These are phyloP conservation scores for Apiosordaria backusii DNA, from an alignment of 495 filamentous ascomycete species.

Conservation along the genomic window DNA sequence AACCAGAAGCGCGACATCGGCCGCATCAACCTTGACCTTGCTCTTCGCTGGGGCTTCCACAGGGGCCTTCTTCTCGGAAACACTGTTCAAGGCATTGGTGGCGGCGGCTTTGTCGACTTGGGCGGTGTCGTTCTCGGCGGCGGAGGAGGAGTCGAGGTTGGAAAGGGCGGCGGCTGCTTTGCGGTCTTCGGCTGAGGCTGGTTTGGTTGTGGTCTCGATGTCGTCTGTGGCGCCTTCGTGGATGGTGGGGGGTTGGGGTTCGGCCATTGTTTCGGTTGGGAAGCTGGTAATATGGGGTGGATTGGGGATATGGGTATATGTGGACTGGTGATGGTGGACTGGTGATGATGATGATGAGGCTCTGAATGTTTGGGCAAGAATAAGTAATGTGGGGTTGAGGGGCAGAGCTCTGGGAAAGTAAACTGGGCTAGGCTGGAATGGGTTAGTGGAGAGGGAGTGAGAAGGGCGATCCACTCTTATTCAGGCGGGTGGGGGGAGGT, in stretches of 20 bases:
- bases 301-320: not conserved
- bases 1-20: conserved; percentile 44
- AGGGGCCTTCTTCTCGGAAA: conserved; percentile 42
- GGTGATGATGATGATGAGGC: conserved; percentile 6
- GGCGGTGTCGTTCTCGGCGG: conserved; percentile 53
- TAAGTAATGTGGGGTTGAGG: not conserved
- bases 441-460: not conserved
- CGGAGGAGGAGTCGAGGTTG: conserved; percentile 56
- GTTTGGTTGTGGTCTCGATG: conserved; percentile 61
- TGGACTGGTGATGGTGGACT: not conserved
- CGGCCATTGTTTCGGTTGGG: conserved; percentile 47
- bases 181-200: conserved; percentile 76
- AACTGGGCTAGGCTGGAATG: not conserved
- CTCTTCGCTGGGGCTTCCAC: conserved; percentile 44
- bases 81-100: conserved; percentile 73
- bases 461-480: not conserved
- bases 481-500: not conserved
- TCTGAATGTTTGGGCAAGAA: conserved; percentile 19
- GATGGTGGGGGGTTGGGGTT: conserved; percentile 54
- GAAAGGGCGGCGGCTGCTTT: conserved; percentile 85
- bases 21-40: conserved; percentile 50
- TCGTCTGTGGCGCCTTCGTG: conserved; percentile 58
- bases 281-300: not conserved
- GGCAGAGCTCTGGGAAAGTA: not conserved
- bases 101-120: conserved; percentile 79